These are phyloP conservation scores for Populus hybrid DNA, from an alignment of 441 rosid genomes.

Conservation along the genomic window DNA sequence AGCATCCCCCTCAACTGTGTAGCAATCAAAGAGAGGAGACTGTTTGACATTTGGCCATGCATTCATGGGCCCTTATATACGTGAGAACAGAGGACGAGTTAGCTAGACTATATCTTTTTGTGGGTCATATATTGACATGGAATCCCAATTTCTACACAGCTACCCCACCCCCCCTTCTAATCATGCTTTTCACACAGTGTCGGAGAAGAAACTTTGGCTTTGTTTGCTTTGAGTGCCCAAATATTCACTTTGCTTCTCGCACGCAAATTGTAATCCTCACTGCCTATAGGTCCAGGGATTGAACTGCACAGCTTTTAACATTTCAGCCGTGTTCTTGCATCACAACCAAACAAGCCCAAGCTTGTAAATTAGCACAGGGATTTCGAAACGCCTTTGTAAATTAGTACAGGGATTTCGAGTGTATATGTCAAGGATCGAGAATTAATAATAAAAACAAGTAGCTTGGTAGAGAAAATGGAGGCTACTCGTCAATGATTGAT, in stretches of 20 bases:
- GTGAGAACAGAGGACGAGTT: conserved; percentile 21
- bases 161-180: neutral
- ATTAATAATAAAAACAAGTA: conserved; percentile 7
- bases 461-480: conserved; percentile 28
- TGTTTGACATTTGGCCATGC: conserved; percentile 37
- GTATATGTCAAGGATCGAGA: conserved; percentile 9
- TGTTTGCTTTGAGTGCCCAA: conserved; percentile 5
- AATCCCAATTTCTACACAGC: conserved; percentile 29
- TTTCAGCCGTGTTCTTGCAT: neutral
- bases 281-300: neutral
- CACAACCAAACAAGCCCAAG: conserved; percentile 6
- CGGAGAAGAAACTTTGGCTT: conserved; percentile 17
- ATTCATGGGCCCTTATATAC: conserved; percentile 43
- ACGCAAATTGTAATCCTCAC: conserved; percentile 10
- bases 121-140: conserved; percentile 30
- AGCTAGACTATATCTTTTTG: conserved; percentile 16
- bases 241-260: conserved; percentile 17
- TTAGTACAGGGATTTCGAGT: neutral
- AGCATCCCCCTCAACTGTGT: conserved; percentile 74
- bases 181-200: conserved; percentile 23
- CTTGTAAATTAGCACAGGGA: neutral
- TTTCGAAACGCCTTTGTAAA: neutral
- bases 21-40: conserved; percentile 1
- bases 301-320: neutral
- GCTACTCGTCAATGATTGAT: conserved; percentile 8